Evolutionary conservation across 257 asterid species (phyloP), one percentile per base, ranked within the genome.

Genomic region (Nicotiana paniculata): DNA sequence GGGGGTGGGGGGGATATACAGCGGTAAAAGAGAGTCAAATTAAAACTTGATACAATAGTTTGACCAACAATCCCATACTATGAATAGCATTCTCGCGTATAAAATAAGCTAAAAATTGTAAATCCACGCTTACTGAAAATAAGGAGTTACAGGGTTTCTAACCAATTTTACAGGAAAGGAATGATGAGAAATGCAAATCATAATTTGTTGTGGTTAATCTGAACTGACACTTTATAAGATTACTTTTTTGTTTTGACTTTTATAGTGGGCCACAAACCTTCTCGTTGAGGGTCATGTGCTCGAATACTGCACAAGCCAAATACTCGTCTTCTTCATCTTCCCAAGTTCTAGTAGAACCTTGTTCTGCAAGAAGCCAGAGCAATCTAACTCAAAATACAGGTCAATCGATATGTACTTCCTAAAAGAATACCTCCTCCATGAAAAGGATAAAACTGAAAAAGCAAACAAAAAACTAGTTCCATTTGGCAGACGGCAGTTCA

Each of bases 301-400:
- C 89, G 58, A 89, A 93, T 32, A 93, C 96, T 77, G 88, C 83
- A 81, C 87, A 90, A 83, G 99, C 91, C 88, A 96, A 87, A 87
- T 92, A 93, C 66, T 94, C 96, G 64, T 96, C 98, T 91, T 96
- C 97, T 86, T 92, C 98, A 82, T 96, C 97, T 82, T 94, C 98
- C 97, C 97, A 94, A 77, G 90, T 85, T 74, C 51, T 53, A 82
- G 80, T 68, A 65, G 9, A 79, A 77, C 84, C 91, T 46, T 88
- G 80, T 76, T 88, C 97, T 91, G 93, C 88, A 79, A 86, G 72
- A 78, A 83, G 82, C 78, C 84, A 83, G 67, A 84, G 79, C 80
- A 86, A 86, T 84, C 55, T 59, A 85, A 81, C 88, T 83, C 84
- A 35, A 77, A 86, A 66, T 77, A 69, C 81, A 72, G 81, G 53